Evolutionary conservation across 768 basidiomycete species (phyloP).

Genomic region (Tubosaeta sp.): DNA sequence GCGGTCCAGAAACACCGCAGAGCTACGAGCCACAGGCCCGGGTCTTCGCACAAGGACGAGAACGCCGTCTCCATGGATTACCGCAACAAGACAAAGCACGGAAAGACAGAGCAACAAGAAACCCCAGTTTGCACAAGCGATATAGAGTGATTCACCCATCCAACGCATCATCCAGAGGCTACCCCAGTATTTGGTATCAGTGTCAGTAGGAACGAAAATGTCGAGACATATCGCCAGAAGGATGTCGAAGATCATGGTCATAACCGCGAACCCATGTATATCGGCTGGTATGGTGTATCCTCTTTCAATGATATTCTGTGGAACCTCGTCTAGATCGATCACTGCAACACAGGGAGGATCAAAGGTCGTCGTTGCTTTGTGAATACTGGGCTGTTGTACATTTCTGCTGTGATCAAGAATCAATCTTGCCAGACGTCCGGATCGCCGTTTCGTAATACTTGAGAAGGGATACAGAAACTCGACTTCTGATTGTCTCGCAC

Average conservation of each 20-base stretch:
- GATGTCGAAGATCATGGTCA: no score
- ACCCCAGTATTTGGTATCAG: neutral
- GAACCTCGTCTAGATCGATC: slow-evolving; percentile 3
- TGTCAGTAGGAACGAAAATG: neutral
- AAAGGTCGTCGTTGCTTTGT: neutral
- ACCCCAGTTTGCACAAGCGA: neutral
- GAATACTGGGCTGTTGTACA: neutral
- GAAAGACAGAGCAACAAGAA: no score
- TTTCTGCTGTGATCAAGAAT: slow-evolving; percentile 3
- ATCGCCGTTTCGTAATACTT: slow-evolving; percentile 5
- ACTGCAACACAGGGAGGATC: neutral
- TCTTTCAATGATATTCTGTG: neutral
- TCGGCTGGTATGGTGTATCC: neutral
- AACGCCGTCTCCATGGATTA: neutral
- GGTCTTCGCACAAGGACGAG: slow-evolving; percentile 2
- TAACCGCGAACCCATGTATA: neutral
- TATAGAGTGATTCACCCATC: no score
- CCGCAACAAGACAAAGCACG: neutral
- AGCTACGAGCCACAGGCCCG: neutral
- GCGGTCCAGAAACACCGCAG: slow-evolving; percentile 1
- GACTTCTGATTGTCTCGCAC: neutral
- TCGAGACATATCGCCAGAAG: no score
- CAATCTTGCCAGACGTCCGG: slow-evolving; percentile 4
- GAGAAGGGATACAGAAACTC: slow-evolving; percentile 8
- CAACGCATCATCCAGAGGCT: neutral